These are phyloP conservation scores for Candida arabinofermentans DNA, from an alignment of 805 yeast genomes.

Conservation along the genomic window DNA sequence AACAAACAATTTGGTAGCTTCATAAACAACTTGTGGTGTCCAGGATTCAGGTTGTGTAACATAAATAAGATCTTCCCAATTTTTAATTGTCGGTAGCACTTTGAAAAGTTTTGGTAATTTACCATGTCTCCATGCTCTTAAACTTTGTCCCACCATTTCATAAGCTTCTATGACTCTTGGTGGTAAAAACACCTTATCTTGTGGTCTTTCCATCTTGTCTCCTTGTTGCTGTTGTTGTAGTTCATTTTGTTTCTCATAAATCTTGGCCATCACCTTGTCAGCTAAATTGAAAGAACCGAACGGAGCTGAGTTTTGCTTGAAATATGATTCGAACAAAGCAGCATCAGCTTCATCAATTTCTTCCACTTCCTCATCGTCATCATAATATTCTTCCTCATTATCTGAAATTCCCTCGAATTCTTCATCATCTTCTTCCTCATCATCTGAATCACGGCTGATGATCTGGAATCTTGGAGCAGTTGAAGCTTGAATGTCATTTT, in stretches of 20 bases:
- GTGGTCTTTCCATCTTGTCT: slow-evolving; percentile 35
- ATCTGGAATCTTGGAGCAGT: slow-evolving; percentile 27
- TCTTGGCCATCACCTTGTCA: slow-evolving; percentile 88
- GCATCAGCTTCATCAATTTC: slow-evolving; percentile 78
- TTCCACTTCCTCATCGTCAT: slow-evolving; percentile 52
- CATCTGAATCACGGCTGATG: slow-evolving; percentile 35
- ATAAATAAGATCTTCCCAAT: slow-evolving; percentile 93
- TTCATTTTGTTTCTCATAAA: slow-evolving; percentile 55
- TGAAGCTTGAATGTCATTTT: slow-evolving; percentile 29
- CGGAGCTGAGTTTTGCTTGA: slow-evolving; percentile 35
- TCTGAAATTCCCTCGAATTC: slow-evolving; percentile 29
- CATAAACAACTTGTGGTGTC: slow-evolving; percentile 94
- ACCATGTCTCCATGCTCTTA: slow-evolving; percentile 90
- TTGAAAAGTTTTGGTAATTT: slow-evolving; percentile 95
- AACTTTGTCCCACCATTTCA: slow-evolving; percentile 81
- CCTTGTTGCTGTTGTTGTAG: slow-evolving; percentile 26
- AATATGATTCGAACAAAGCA: slow-evolving; percentile 75
- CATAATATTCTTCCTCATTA: slow-evolving; percentile 36
- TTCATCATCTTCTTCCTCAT: slow-evolving; percentile 27
- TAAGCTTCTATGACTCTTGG: slow-evolving; percentile 96
- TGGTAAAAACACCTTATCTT: slow-evolving; percentile 81
- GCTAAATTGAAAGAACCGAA: slow-evolving; percentile 66
- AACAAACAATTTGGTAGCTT: slow-evolving; percentile 91
- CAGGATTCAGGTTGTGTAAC: slow-evolving; percentile 90
- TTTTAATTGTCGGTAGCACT: slow-evolving; percentile 84